Conservation (phyloP, 169 alveolate species). For the Pseudocohnilembus persalinus region DNA sequence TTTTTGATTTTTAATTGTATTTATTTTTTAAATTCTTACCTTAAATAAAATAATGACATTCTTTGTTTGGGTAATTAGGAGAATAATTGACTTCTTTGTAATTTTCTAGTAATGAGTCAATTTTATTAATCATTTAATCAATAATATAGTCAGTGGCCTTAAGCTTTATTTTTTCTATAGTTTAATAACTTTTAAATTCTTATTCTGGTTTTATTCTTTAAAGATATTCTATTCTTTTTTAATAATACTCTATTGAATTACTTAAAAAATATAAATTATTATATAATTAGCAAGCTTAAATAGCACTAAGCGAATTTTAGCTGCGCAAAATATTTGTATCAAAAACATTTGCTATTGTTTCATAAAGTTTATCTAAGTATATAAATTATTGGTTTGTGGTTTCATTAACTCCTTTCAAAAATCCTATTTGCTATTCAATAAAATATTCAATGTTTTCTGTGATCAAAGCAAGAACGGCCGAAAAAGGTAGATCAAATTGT, state of each 20-base stretch:
- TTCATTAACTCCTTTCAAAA: not conserved
- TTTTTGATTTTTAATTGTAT: not conserved
- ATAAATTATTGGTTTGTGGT: not conserved
- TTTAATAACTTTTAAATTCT: not conserved
- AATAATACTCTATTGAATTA: not conserved
- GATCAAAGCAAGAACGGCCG: not conserved
- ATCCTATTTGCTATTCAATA: not conserved
- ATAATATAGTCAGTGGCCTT: not conserved
- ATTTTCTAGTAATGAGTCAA: not conserved
- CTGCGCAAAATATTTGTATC: not conserved
- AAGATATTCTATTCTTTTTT: not conserved
- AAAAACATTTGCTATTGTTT: too few relatives aligned
- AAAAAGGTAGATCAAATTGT: not conserved
- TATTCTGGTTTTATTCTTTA: not conserved
- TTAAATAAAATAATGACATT: too few relatives aligned
- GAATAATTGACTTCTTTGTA: not conserved
- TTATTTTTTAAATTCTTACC: not conserved
- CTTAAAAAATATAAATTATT: too few relatives aligned
- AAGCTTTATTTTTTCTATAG: not conserved
- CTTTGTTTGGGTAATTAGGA: not conserved
- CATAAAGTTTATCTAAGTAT: not conserved
- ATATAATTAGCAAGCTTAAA: not conserved
- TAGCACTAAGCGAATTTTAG: not conserved
- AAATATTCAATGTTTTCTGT: not conserved
- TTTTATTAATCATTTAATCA: not conserved